Evolutionary conservation across 192 early-diverging fungal genomes (phyloP), one percentile per base, ranked within the genome.

Genomic region (Coemansia sp.): DNA sequence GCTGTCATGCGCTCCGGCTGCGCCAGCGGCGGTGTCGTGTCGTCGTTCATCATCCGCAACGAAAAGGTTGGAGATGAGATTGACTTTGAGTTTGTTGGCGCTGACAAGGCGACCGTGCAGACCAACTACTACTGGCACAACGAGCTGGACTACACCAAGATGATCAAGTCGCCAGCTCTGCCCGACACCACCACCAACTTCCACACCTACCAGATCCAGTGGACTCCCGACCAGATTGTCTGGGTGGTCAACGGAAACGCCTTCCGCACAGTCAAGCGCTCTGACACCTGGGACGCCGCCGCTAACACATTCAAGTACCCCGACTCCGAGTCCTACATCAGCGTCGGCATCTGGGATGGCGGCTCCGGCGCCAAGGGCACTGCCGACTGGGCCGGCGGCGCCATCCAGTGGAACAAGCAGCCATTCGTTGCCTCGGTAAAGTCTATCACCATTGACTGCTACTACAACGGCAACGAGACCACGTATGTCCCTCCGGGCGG

Each of bases 291-390:
- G 65, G 63, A 64, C 41, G 41, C 44, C 21, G 69, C 81, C 9
- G 46, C 65, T 37, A 70, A 66, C 19, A 43, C 55, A 22, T 78
- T 68, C 58, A 80, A 68, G 67, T 84, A 60, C 68, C 85, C 85
- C 2, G 62, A 76, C 14, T 58, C 69, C 27, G 74, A 73, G 39
- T 56, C 77, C 3, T 68, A 70, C 41, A 62, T 84, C 39, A 74
- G 78, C 41, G 82, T 81, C 70, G 81, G 80, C n/a, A 82, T 87
- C 58, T 87, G 86, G 86, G 83, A 87, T 57, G 86, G 77, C 18
- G 86, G 86, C 46, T 72, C 73, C 33, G 74, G 72, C 11, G 66
- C 70, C 29, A 39, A 70, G 26, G 83, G 83, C 24, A 86, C 85
- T 1, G 35, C 58, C 7, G 72, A 76, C 12, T 87, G 84, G 84